Base-by-base conservation (phyloP, 2,329 filamentous ascomycete species). In the Microcyclospora pomicola region DNA sequence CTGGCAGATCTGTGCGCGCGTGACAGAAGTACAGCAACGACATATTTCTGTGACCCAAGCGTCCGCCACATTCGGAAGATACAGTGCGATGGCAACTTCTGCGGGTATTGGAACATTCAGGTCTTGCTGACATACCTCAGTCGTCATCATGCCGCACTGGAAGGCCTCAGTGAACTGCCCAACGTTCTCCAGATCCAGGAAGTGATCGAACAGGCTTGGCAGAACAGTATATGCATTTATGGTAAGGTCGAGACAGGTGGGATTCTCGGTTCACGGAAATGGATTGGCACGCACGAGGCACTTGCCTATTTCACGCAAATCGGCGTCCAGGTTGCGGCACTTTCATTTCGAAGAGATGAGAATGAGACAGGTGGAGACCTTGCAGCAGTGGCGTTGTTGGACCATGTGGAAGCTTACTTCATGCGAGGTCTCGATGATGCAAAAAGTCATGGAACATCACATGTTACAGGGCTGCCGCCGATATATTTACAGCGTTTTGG, bases 31-130 rank as follows among this genome's bases (percentile, higher is more conserved):
- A 81, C 84, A 1, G 66, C 73, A 37, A 74, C 74, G 45, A 82
- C 83, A 5, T 94, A 86, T 51, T 66, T 94, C 27, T 95, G 87
- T 57, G 77, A 86, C 51, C 72, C 80, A 1, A 67, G 69, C 34
- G 80, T 85, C 0, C 69, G 77, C 35, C 87, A 95, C 52, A 71
- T 96, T 16, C 83, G 82, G 36, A 93, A 93, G 52, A 68, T 92
- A 37, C 72, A 70, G n/a, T 70, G 67, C 42, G 87, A 94, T 63
- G 86, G 86, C 15, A 82, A 85, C 5, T 96, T 96, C 56, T 96
- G 88, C 55, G 88, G 88, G 3, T 96, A 95, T 56, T 74, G 88
- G 31, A 96, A 93, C 53, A 92, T 94, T 27, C 91, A 96, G 57
- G 92, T 92, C 77, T 61, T 95, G 48, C 65, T 80, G 11, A 88